Evolutionary conservation across 1,284 basidiomycete genomes (phyloP).

Genomic region (Leucoagaricus sp.): DNA sequence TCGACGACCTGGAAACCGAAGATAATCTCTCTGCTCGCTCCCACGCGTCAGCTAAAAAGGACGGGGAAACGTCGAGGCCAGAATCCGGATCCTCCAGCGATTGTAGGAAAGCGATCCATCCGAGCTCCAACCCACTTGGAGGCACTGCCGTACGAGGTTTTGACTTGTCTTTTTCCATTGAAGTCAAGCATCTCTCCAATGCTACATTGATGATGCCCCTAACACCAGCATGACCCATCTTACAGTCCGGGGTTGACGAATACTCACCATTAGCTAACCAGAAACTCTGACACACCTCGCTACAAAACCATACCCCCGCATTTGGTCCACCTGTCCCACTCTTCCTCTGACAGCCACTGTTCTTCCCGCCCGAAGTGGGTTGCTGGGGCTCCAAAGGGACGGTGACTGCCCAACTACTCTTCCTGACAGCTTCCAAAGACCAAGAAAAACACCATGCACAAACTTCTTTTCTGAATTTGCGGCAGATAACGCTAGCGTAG

Average conservation of each 20-base stretch:
- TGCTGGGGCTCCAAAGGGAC: constrained; percentile 17
- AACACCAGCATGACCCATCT: constrained; percentile 19
- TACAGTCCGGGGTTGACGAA: constrained; percentile 27
- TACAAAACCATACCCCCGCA: constrained; percentile 57
- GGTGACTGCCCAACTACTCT: constrained; percentile 44
- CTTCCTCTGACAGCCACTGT: constrained; percentile 19
- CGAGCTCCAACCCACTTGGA: neutral
- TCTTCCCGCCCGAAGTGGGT: neutral
- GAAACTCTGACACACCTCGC: constrained; percentile 41
- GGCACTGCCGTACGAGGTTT: neutral
- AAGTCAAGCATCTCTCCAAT: constrained; percentile 21
- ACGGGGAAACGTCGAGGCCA: constrained; percentile 3
- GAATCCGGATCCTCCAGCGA: constrained; percentile 11
- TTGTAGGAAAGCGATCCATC: constrained; percentile 4
- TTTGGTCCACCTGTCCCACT: neutral
- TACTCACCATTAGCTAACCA: constrained; percentile 43
- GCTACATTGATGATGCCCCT: constrained; percentile 26
- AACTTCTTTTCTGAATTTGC: constrained; percentile 61
- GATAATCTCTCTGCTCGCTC: constrained; percentile 9
- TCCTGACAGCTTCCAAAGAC: constrained; percentile 43
- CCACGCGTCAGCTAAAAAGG: neutral
- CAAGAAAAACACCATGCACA: constrained; percentile 66
- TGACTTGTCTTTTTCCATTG: constrained; percentile 18
- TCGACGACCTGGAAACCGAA: neutral
- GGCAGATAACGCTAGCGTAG: constrained; percentile 51